These are phyloP conservation scores for Colletotrichum eleusines DNA, from an alignment of 2,329 filamentous ascomycete species.

Conservation along the genomic window DNA sequence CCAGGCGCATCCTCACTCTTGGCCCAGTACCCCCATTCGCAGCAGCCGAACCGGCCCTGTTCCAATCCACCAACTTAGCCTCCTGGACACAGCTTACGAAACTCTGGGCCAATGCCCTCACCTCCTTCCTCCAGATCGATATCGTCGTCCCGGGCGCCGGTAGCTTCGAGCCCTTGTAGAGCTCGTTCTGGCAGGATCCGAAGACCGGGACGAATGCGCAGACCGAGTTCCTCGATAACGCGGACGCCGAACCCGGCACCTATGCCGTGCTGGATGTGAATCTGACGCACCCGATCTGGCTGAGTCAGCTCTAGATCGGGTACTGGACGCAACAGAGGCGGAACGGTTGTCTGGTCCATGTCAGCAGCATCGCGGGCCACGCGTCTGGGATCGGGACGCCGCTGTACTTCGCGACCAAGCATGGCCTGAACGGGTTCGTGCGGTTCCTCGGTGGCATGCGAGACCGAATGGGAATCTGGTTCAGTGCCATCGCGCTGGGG, in stretches of 20 bases:
- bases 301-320: slow-evolving; percentile 54
- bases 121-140: slow-evolving; percentile 49
- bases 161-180: slow-evolving; percentile 53
- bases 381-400: slow-evolving; percentile 48
- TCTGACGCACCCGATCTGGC: slow-evolving; percentile 52
- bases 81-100: slow-evolving; percentile 52
- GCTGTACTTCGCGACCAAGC: slow-evolving; percentile 54
- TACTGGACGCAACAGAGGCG: slow-evolving; percentile 51
- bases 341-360: slow-evolving; percentile 49
- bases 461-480: slow-evolving; percentile 50
- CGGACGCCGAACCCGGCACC: slow-evolving; percentile 48
- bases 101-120: slow-evolving; percentile 49
- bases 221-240: slow-evolving; percentile 46
- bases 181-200: slow-evolving; percentile 54
- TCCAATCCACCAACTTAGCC: slow-evolving; percentile 53
- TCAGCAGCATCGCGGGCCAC: slow-evolving; percentile 53
- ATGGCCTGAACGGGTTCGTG: slow-evolving; percentile 53
- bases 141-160: slow-evolving; percentile 55
- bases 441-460: slow-evolving; percentile 48
- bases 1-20: slow-evolving; percentile 52
- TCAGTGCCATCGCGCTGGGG: slow-evolving; percentile 51
- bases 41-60: slow-evolving; percentile 45
- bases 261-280: slow-evolving; percentile 55
- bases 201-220: slow-evolving; percentile 47
- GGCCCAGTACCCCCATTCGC: slow-evolving; percentile 47